Evolutionary conservation across 2,329 filamentous ascomycete genomes (phyloP), one percentile per base, ranked within the genome.

Genomic region (Beauveria varroae): DNA sequence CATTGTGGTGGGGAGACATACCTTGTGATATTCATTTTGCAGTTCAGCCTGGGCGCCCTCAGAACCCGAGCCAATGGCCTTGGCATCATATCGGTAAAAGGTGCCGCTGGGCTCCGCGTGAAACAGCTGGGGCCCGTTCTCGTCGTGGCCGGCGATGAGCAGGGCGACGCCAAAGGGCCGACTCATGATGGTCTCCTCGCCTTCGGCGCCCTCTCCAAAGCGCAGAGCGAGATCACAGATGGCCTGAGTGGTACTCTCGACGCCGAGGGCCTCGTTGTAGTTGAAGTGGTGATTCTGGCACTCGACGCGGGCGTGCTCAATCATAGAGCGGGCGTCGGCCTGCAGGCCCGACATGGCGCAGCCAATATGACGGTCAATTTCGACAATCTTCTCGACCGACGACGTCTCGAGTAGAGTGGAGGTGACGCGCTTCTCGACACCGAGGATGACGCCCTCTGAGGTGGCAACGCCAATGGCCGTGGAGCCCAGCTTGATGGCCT

Each of bases 361-460:
- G 71, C 95, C 95, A 70, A 99, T 97, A 81, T 99, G 95, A 74
- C 90, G 87, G 81, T 99, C 95, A 75, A 99, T 98, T 77, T 99
- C 95, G 76, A 99, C 93, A 71, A 99, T 98, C 86, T 99, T 99
- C 79, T 99, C 95, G 71, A 99, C 95, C 46, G 93, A 97, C 52
- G 91, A 96, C 37, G 95, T 96, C 79, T 98, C 95, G 71, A 99
- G 91, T 65, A 99, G 89, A 64, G 93, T 96, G 62, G 91, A 96
- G 64, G 95, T 99, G 70, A 99, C 95, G 72, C 95, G 93, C 86
- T 99, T 99, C 81, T 99, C 95, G 66, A 99, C 95, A 68, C 95
- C 95, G 57, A 99, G 88, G 73, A 99, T 89, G 64, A 98, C 93
- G 72, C 95, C 95, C 75, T 96, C 90, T 62, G 91, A 90, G 54